A percentile compares a stretch with the other conserved stretches of the same genome.
phyloP scores from a whole-genome alignment of 2,329 filamentous ascomycete genomes.

The Waltergamsia citrina region DNA sequence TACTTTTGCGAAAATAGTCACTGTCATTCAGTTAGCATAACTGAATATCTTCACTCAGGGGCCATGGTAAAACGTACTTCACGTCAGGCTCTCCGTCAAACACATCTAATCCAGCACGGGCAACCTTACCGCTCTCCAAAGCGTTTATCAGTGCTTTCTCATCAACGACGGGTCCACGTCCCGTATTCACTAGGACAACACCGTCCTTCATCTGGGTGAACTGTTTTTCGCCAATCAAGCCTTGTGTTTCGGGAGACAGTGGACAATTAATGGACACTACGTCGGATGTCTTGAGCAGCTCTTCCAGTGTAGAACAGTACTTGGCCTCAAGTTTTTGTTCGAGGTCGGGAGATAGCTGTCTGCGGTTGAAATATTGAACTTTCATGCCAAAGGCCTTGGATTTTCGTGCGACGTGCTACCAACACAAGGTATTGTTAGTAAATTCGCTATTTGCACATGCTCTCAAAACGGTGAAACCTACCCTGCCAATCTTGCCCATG shows the following conservation, averaged over 20 bases:
- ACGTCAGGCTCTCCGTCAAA: constrained; percentile 40
- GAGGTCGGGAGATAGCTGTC: constrained; percentile 17
- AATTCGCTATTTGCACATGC: too few relatives aligned
- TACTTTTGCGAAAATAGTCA: constrained; percentile 19
- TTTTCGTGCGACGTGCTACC: constrained; percentile 27
- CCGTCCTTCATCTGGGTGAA: constrained; percentile 37
- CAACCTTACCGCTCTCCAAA: constrained; percentile 32
- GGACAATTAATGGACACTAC: constrained; percentile 20
- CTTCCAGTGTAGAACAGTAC: constrained; percentile 22
- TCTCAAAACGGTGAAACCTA: constrained; percentile 4
- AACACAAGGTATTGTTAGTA: neutral
- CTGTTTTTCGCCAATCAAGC: constrained; percentile 17
- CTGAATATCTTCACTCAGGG: neutral
- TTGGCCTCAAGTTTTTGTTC: constrained; percentile 21
- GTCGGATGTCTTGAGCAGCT: constrained; percentile 26
- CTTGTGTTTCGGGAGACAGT: constrained; percentile 14
- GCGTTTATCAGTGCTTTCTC: constrained; percentile 37
- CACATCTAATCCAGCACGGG: constrained; percentile 41
- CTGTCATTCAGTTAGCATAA: constrained; percentile 10
- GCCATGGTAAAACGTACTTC: neutral
- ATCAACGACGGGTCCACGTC: constrained; percentile 40
- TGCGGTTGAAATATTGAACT: constrained; percentile 29
- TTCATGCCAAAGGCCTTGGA: constrained; percentile 27
- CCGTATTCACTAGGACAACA: constrained; percentile 39
- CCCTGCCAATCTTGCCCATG: constrained; percentile 30